phyloP scores from a whole-genome alignment of 2,329 filamentous ascomycete species.

The Plectosphaerella plurivora region DNA sequence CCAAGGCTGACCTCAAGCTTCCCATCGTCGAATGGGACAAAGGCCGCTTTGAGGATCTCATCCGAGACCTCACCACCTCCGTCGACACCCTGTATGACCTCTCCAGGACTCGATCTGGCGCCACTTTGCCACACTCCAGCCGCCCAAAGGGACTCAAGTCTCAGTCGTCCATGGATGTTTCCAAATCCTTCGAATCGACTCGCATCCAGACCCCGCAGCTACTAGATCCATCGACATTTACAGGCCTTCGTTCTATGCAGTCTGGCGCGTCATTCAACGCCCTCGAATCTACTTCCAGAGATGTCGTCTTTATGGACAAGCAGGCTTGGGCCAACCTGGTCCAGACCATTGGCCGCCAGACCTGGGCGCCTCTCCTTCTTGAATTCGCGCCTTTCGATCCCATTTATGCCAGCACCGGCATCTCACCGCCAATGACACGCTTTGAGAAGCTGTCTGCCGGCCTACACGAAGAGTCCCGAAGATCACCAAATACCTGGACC shows the following conservation, averaged over 20 bases:
- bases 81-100: slow-evolving; percentile 79
- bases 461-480: slow-evolving; percentile 49
- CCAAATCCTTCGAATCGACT: slow-evolving; percentile 52
- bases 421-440: slow-evolving; percentile 59
- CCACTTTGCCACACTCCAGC: slow-evolving; percentile 24
- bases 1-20: slow-evolving; percentile 44
- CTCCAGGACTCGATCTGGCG: slow-evolving; percentile 58
- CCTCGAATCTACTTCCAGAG: slow-evolving; percentile 25
- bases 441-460: slow-evolving; percentile 60
- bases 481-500: slow-evolving; percentile 52
- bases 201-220: slow-evolving; percentile 58
- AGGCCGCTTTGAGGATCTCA: slow-evolving; percentile 68
- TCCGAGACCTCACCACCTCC: slow-evolving; percentile 69
- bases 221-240: slow-evolving; percentile 51
- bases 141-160: slow-evolving; percentile 30
- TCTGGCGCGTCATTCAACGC: slow-evolving; percentile 23
- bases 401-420: slow-evolving; percentile 58
- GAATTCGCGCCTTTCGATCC: slow-evolving; percentile 66
- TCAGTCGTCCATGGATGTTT: slow-evolving; percentile 35
- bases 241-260: slow-evolving; percentile 39
- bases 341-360: slow-evolving; percentile 33
- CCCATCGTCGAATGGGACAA: slow-evolving; percentile 63
- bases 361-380: slow-evolving; percentile 57
- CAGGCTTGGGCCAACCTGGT: slow-evolving; percentile 46
- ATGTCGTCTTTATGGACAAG: slow-evolving; percentile 46